A percentile compares a stretch with the other conserved stretches of the same genome.
Evolutionary conservation across 768 basidiomycete genomes (phyloP).

Genomic region (Lepiota brunneoincarnata): DNA sequence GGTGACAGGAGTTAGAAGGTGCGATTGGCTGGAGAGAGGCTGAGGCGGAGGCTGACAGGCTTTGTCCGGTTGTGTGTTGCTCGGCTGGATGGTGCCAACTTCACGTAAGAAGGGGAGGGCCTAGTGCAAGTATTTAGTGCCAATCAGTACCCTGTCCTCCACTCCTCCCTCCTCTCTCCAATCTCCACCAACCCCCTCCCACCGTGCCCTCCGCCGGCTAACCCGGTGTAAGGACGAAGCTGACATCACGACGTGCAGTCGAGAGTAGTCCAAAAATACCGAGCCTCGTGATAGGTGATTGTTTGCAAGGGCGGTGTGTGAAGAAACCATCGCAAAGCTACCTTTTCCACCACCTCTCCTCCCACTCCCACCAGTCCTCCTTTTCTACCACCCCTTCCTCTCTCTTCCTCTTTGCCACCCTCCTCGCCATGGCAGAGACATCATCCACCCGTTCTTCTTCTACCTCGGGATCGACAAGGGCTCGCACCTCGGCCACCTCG

Average conservation of each 20-base stretch:
- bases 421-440: not conserved
- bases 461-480: not conserved
- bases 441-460: not conserved
- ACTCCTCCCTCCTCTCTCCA: too few relatives aligned
- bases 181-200: too few relatives aligned
- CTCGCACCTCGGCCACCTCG: not conserved
- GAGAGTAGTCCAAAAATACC: constrained; percentile 8
- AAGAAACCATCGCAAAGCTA: constrained; percentile 1
- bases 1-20: too few relatives aligned
- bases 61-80: too few relatives aligned
- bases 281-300: constrained; percentile 3
- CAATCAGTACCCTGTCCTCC: too few relatives aligned
- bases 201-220: too few relatives aligned
- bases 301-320: constrained; percentile 1
- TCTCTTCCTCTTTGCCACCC: not conserved
- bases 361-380: not conserved
- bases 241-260: not conserved
- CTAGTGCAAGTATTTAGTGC: too few relatives aligned
- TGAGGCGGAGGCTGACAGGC: too few relatives aligned
- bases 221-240: too few relatives aligned
- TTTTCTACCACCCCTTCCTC: not conserved
- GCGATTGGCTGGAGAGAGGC: too few relatives aligned
- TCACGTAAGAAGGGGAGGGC: too few relatives aligned
- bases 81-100: too few relatives aligned
- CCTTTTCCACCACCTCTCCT: not conserved